Evolutionary conservation across 305 asterid genomes (phyloP).

Genomic region (Ajuga reptans): DNA sequence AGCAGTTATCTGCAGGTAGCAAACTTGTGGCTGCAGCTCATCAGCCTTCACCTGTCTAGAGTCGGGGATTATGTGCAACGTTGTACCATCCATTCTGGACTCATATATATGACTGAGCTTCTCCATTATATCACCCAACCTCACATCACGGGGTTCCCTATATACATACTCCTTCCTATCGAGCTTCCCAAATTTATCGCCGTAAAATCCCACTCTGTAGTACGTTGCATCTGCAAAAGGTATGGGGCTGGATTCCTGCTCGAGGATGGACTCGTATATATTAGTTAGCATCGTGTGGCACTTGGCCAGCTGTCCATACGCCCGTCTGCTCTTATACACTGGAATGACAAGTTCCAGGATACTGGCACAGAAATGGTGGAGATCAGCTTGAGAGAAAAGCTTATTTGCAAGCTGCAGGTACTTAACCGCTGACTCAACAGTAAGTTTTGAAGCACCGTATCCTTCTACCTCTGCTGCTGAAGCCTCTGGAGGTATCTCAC

Average conservation of each 20-base stretch:
- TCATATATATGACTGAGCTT: conserved; percentile 97
- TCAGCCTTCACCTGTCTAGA: conserved; percentile 96
- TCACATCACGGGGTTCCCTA: conserved; percentile 93
- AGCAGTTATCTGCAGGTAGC: conserved; percentile 97
- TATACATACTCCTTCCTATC: conserved; percentile 80
- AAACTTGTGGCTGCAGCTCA: conserved; percentile 81
- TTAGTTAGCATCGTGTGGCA: conserved; percentile 91
- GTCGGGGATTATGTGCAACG: conserved; percentile 90
- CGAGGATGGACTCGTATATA: conserved; percentile 91
- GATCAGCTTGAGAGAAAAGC: conserved; percentile 98
- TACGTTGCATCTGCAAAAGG: conserved; percentile 96
- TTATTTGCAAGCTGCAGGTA: conserved; percentile 94
- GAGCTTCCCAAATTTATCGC: conserved; percentile 81
- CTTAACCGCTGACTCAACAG: conserved; percentile 96
- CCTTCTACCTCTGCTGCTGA: conserved; percentile 99
- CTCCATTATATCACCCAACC: conserved; percentile 98
- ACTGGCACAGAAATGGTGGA: conserved; percentile 97
- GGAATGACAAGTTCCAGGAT: conserved; percentile 94
- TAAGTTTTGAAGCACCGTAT: conserved; percentile 92
- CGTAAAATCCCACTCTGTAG: conserved; percentile 93
- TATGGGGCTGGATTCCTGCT: conserved; percentile 96
- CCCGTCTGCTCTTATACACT: conserved; percentile 81
- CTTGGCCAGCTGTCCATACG: conserved; percentile 92
- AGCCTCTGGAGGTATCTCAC: conserved; percentile 71
- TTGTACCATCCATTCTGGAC: conserved; percentile 79